phyloP scores from a whole-genome alignment of 306 rosid species.

The Trichosanthes cucumerina region DNA sequence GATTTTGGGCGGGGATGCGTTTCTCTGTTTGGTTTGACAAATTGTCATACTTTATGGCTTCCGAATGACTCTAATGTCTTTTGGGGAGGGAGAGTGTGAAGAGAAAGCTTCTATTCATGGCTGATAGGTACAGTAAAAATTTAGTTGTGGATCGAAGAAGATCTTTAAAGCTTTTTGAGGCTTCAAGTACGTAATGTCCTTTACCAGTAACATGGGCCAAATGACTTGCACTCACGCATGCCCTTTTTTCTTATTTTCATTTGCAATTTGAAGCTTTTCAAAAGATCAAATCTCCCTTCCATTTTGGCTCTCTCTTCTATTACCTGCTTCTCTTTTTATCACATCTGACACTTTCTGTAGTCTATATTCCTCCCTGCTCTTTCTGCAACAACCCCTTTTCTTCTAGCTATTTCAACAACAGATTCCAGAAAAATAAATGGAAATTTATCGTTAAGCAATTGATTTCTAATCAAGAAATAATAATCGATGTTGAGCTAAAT shows the following conservation, averaged over 20 bases:
- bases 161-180: constrained; percentile 37
- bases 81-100: constrained; percentile 3
- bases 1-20: constrained; percentile 28
- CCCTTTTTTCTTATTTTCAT: constrained; percentile 11
- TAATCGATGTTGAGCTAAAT: not conserved
- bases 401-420: not conserved
- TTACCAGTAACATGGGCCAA: constrained; percentile 32
- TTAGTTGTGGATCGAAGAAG: constrained; percentile 33
- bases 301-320: not conserved
- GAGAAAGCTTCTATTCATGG: constrained; percentile 3
- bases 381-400: not conserved
- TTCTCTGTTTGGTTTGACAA: constrained; percentile 33
- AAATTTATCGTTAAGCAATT: not conserved
- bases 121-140: constrained; percentile 11
- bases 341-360: not conserved
- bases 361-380: not conserved
- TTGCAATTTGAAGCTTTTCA: not conserved
- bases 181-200: constrained; percentile 42
- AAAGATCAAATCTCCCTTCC: not conserved
- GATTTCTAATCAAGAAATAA: not conserved
- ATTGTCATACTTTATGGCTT: constrained; percentile 17
- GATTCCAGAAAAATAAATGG: not conserved
- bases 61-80: constrained; percentile 18
- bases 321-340: not conserved
- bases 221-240: constrained; percentile 14